Base-by-base conservation (phyloP, 257 asterid species). In the Plantago ovata region DNA sequence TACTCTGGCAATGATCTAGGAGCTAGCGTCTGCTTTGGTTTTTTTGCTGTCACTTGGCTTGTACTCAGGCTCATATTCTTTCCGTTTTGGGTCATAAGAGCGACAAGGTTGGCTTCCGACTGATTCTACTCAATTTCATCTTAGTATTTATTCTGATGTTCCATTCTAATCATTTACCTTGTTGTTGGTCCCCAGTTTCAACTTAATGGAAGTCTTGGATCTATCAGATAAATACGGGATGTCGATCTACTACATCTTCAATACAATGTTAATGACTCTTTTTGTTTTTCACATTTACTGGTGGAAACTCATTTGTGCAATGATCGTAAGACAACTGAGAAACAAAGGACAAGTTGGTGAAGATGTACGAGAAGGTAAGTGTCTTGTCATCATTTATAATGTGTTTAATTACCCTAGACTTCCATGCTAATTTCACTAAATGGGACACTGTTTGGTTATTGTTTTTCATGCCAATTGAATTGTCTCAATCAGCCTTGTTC, bases 301-400 rank as follows among this genome's bases (percentile, higher is more conserved):
- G 99, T 93, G 99, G 97, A 55, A 77, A 48, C 99, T 93, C 70
- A 93, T 93, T 58, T 84, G 69, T 60, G 62, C 89, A 21, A 89
- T 93, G 99, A 79, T 86, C 74, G 64, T 13, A 51, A 82, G 84
- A 74, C 99, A 89, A 76, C 77, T 93, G 66, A 84, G 77, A 57
- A 93, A 86, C 63, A 78, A 85, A 59, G 99, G 99, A 62, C 76
- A 86, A 67, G 94, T 89, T 69, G 96, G 96, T 53, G 99, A 89
- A 89, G 99, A 93, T 71, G 80, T 93, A 64, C 86, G 99, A 74
- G 42, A 53, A 53, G 22, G 40, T 53, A 24, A 5, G 24, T 28
- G 7, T 28, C 36, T 28, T n/a, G n/a, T n/a, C 36, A 28, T 28
- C 4, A 8, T 28, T 28, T 28, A 24, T 6, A 28, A 28, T 28